These are phyloP conservation scores for Condylostoma magnum DNA, from an alignment of 169 alveolate species.

Conservation along the genomic window DNA sequence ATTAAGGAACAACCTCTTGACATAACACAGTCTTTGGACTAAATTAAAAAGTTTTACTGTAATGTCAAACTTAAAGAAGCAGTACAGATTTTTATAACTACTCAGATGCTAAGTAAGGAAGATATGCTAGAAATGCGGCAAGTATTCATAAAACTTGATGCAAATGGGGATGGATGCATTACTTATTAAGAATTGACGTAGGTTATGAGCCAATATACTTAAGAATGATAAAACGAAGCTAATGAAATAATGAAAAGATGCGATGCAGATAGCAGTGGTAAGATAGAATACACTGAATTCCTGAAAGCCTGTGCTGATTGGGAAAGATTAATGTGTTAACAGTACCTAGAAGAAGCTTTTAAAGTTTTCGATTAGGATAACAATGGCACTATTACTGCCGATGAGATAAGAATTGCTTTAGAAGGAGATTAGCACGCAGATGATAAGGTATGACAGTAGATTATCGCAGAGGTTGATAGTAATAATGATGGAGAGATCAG, in stretches of 20 bases:
- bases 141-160: neutral
- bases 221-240: no score
- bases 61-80: neutral
- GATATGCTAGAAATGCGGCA: neutral
- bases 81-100: neutral
- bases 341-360: no score
- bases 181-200: neutral
- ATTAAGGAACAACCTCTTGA: neutral
- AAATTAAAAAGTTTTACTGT: neutral
- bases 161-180: neutral
- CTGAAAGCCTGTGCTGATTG: slow-evolving; percentile 7
- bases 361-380: slow-evolving; percentile 35
- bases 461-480: slow-evolving; percentile 35
- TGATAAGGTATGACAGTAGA: slow-evolving; percentile 35
- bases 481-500: slow-evolving; percentile 41
- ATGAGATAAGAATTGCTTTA: slow-evolving; percentile 12
- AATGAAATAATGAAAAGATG: slow-evolving; percentile 28
- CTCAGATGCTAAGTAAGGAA: neutral
- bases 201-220: no score
- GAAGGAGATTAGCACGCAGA: slow-evolving; percentile 32
- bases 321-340: neutral
- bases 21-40: neutral
- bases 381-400: slow-evolving; percentile 40
- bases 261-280: slow-evolving; percentile 39
- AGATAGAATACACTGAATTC: slow-evolving; percentile 39